Evolutionary conservation across 441 rosid species (phyloP), one percentile per base, ranked within the genome.

Genomic region (Adansonia grandidieri): DNA sequence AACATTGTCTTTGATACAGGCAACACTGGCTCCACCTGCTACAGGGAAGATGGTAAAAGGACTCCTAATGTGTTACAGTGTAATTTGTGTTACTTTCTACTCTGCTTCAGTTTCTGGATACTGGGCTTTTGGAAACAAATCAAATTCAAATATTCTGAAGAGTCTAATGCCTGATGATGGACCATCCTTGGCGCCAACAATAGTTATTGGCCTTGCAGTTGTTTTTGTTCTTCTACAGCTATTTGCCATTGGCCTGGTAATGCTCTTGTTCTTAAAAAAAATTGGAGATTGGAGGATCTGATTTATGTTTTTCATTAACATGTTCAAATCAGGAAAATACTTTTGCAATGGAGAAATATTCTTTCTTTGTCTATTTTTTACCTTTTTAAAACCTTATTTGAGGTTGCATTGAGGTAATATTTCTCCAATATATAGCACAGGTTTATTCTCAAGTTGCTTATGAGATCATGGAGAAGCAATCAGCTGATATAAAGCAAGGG

Each of bases 21-120:
- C 99, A 80, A 96, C 97, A 82, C 82, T 96, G 78, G 97, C 97
- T 73, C 98, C 99, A 69, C 99, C 99, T 60, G 97, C 96, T n/a
- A 87, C 98, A 0, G 98, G 99, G 80, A 96, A 96, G 88, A 96
- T 96, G 99, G 80, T 91, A 17, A 95, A 92, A 85, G 99, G 97
- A 78, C 92, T 93, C 37, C 1, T 89, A 11, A 87, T 96, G 92
- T 96, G 99, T 77, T 93, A 93, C 70, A 66, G 84, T 44, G 97
- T 92, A 51, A 91, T 91, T 77, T 78, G 88, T 75, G 79, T 93
- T 57, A 96, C 97, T 2, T 96, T 96, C 85, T 96, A 93, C 86
- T 86, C 98, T 0, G 88, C 89, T 62, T 93, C 98, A 0, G 73
- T 88, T 22, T 91, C 98, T 2, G 98, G 98, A 11, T 93, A 92